phyloP scores from a whole-genome alignment of 768 basidiomycete genomes.

The Russula sp. region DNA sequence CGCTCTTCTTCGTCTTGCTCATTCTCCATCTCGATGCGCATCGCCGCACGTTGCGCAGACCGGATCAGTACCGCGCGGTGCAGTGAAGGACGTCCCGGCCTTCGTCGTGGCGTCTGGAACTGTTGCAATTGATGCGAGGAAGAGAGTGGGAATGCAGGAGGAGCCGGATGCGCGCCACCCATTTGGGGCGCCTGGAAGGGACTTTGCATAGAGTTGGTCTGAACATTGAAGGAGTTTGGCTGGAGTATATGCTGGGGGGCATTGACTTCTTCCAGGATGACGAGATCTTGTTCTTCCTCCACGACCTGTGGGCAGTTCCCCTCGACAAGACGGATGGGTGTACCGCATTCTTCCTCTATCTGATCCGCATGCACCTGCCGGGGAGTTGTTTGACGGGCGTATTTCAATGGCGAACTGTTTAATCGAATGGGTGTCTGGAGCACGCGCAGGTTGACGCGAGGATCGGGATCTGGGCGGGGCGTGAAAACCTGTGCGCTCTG shows the following conservation, averaged over 20 bases:
- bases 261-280: constrained; percentile 70
- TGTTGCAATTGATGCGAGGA: constrained; percentile 31
- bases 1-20: constrained; percentile 50
- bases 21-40: constrained; percentile 49
- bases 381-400: constrained; percentile 12
- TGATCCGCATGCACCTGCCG: constrained; percentile 36
- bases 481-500: constrained; percentile 70
- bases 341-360: constrained; percentile 44
- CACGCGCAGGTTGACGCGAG: constrained; percentile 59
- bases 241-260: constrained; percentile 28
- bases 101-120: constrained; percentile 32
- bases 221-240: constrained; percentile 15
- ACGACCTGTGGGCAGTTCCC: constrained; percentile 65
- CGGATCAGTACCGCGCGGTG: constrained; percentile 70
- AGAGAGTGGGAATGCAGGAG: constrained; percentile 23
- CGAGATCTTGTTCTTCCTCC: constrained; percentile 65
- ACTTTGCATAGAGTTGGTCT: constrained; percentile 24
- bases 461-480: constrained; percentile 57
- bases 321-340: constrained; percentile 58
- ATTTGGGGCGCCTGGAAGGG: constrained; percentile 20
- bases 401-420: constrained; percentile 31
- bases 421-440: constrained; percentile 53
- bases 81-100: constrained; percentile 45
- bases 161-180: constrained; percentile 13
- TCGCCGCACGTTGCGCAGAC: constrained; percentile 60